phyloP scores from a whole-genome alignment of 306 rosid genomes.

The Quercus cerris region DNA sequence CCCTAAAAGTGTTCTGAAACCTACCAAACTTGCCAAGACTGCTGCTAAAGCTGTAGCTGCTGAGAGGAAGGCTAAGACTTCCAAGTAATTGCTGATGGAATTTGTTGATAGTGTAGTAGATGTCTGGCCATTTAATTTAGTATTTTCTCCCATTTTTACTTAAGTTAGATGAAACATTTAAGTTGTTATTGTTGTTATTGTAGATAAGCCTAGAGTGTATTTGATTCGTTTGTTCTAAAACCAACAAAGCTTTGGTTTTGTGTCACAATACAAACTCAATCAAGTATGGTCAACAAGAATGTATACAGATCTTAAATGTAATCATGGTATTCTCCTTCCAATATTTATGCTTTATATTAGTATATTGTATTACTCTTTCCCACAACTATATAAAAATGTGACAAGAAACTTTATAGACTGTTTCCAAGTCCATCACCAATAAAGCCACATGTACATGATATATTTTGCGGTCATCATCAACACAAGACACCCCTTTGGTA shows the following conservation, averaged over 20 bases:
- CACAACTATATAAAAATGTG: no score
- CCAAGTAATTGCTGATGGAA: slow-evolving; percentile 39
- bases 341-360: no score
- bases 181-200: not conserved
- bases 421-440: no score
- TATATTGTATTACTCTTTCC: no score
- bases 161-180: not conserved
- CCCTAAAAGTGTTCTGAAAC: slow-evolving; percentile 71
- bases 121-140: slow-evolving; percentile 1
- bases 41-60: slow-evolving; percentile 71
- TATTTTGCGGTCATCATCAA: not conserved
- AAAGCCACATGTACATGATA: no score
- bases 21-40: slow-evolving; percentile 65
- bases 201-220: not conserved
- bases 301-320: no score
- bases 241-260: not conserved
- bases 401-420: not conserved
- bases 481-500: no score
- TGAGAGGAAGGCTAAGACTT: slow-evolving; percentile 45
- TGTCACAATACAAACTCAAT: not conserved
- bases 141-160: not conserved
- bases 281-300: not conserved
- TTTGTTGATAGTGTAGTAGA: slow-evolving; percentile 10
- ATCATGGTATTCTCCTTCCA: no score
- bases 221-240: not conserved